These are phyloP conservation scores for Fusarium sp. DNA, from an alignment of 2,329 filamentous ascomycete species.

Conservation along the genomic window DNA sequence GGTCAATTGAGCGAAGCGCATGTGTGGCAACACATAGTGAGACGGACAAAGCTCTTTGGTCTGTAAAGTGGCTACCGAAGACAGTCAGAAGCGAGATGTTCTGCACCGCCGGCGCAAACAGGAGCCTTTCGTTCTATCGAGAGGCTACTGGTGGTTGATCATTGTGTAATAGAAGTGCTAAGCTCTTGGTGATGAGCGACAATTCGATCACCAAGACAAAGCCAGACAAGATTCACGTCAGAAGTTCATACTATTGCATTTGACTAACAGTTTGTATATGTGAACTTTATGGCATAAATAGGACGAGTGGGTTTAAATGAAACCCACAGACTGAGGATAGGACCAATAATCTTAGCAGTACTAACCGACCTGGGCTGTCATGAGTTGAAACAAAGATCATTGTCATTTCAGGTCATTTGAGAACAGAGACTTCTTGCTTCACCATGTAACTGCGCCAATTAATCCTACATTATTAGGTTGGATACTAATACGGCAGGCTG, in stretches of 20 bases:
- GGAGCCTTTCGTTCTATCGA: slow-evolving; percentile 83
- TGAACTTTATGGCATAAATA: not conserved
- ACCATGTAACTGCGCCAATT: not conserved
- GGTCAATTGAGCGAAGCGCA: slow-evolving; percentile 84
- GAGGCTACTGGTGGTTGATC: slow-evolving; percentile 69
- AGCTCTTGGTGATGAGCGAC: not conserved
- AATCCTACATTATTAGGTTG: no score
- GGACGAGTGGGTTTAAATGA: not conserved
- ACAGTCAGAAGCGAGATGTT: slow-evolving; percentile 76
- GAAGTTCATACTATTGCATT: not conserved
- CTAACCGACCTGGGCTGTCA: not conserved
- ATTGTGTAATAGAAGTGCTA: not conserved
- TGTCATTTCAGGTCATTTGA: not conserved
- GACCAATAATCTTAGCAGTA: not conserved
- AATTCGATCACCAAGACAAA: not conserved
- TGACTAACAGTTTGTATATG: not conserved
- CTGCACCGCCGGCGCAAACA: slow-evolving; percentile 80
- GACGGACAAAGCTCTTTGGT: slow-evolving; percentile 86
- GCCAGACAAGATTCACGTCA: not conserved
- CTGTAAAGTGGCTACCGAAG: slow-evolving; percentile 85
- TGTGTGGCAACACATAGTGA: slow-evolving; percentile 96
- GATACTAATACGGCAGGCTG: no score
- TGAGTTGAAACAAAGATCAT: not conserved
- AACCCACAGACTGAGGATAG: not conserved
- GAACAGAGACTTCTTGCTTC: not conserved